phyloP scores from a whole-genome alignment of 306 rosid genomes.

The Fragaria vesca region DNA sequence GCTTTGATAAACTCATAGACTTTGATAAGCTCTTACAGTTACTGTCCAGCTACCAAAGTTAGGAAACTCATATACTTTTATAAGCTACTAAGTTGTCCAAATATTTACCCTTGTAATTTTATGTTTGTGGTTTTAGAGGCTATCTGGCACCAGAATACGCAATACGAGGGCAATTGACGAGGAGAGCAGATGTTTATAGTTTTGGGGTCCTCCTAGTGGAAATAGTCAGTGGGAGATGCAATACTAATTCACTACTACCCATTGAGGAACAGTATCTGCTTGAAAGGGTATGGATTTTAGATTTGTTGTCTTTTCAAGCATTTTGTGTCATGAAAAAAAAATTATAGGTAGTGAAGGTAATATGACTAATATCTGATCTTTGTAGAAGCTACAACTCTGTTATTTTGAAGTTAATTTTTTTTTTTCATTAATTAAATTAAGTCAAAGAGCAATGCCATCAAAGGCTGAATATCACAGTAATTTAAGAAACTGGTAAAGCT shows the following conservation, averaged over 20 bases:
- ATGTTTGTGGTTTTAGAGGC: constrained; percentile 55
- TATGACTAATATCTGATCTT: not conserved
- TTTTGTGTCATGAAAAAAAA: constrained; percentile 11
- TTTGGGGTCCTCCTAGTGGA: constrained; percentile 89
- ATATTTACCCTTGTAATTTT: constrained; percentile 17
- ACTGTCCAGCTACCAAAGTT: not conserved
- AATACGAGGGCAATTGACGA: constrained; percentile 71
- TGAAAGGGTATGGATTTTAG: constrained; percentile 66
- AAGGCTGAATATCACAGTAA: not conserved
- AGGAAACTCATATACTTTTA: not conserved
- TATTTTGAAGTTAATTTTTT: not conserved
- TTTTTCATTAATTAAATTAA: not conserved
- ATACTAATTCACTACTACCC: constrained; percentile 71
- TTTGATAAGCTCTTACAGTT: not conserved
- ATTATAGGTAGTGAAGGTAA: not conserved
- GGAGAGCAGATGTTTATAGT: constrained; percentile 86
- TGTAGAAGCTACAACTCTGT: not conserved
- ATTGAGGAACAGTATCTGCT: constrained; percentile 71
- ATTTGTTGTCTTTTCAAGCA: not conserved
- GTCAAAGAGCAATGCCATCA: not conserved
- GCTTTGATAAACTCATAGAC: not conserved
- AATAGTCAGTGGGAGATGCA: constrained; percentile 81
- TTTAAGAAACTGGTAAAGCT: not conserved
- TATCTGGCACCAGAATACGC: constrained; percentile 99
- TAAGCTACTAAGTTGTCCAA: not conserved